Conservation (phyloP, 75 land plant species). For the Picea sitchensis region DNA sequence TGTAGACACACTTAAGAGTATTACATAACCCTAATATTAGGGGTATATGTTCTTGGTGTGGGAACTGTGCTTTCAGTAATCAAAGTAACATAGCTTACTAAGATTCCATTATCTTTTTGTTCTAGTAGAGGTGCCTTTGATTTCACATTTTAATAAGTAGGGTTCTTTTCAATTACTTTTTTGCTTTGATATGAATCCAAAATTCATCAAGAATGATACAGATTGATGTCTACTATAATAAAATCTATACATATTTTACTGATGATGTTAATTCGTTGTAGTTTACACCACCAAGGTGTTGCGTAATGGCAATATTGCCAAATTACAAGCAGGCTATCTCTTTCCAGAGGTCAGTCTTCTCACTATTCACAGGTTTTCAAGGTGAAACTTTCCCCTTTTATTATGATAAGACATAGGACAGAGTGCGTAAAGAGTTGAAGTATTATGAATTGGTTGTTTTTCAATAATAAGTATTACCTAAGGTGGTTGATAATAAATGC, state of each 20-base stretch:
- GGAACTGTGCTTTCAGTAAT: background rate
- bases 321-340: conserved; percentile 61
- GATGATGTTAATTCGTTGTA: conserved; percentile 15
- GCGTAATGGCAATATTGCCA: conserved; percentile 68
- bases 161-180: background rate
- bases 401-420: background rate
- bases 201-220: background rate
- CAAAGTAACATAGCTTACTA: background rate
- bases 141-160: background rate
- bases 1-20: no score
- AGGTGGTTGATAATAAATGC: background rate
- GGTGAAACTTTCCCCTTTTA: background rate
- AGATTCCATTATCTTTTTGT: background rate
- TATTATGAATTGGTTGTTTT: background rate
- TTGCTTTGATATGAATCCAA: background rate
- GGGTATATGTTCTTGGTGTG: no score
- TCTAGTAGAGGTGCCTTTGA: background rate
- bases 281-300: conserved; percentile 59
- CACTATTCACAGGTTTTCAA: background rate
- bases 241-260: background rate
- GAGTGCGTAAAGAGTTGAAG: conserved; percentile 1
- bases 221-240: background rate
- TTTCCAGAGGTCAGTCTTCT: conserved; percentile 68
- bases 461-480: background rate
- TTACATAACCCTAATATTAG: no score